Conservation (phyloP, 2,329 filamentous ascomycete genomes). For the Aureobasidium namibiae region DNA sequence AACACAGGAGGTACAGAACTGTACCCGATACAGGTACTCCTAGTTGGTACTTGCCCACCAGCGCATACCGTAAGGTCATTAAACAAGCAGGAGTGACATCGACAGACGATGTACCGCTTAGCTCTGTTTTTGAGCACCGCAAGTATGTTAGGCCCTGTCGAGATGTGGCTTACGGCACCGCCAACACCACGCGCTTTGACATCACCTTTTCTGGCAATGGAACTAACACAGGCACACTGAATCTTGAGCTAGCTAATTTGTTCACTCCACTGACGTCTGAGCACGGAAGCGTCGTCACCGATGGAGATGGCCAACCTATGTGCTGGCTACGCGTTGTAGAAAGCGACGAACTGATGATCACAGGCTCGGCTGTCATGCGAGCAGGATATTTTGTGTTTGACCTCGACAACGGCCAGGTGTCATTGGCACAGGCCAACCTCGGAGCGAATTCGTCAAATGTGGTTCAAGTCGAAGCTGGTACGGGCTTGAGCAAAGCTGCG, state of each 20-base stretch:
- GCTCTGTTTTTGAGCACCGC: not conserved
- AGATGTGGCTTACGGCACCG: not conserved
- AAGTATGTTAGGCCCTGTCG: not conserved
- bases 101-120: not conserved
- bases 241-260: not conserved
- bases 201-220: not conserved
- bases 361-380: constrained; percentile 24
- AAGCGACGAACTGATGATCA: not conserved
- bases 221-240: not conserved
- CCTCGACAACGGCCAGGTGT: constrained; percentile 27
- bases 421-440: constrained; percentile 23
- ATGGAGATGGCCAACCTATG: not conserved
- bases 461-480: not conserved
- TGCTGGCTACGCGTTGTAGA: constrained; percentile 17
- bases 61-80: constrained; percentile 19
- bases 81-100: not conserved
- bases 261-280: not conserved
- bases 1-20: constrained; percentile 13
- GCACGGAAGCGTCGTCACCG: not conserved
- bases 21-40: constrained; percentile 26
- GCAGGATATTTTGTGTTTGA: constrained; percentile 30
- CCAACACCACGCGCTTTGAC: not conserved
- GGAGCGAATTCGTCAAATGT: not conserved
- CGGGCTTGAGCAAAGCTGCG: not conserved
- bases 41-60: constrained; percentile 21